A percentile compares a stretch with the other conserved stretches of the same genome.
These are phyloP conservation scores for Eimeria acervulina DNA, from an alignment of 169 alveolate genomes.

Conservation along the genomic window DNA sequence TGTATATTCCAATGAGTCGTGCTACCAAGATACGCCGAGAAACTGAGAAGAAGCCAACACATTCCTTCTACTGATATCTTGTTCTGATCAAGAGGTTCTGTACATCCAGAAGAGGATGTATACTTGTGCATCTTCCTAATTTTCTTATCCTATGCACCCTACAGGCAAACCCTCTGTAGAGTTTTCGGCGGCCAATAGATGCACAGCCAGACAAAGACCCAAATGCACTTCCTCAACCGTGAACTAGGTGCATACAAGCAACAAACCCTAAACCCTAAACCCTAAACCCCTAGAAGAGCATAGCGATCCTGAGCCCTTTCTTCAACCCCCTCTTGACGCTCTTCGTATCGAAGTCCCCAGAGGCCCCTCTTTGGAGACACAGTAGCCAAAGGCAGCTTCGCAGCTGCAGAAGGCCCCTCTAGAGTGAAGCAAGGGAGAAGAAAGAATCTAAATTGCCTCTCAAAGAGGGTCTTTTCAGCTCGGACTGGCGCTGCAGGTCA, in stretches of 20 bases:
- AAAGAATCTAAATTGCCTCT: conserved; percentile 22
- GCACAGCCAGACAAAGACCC: not conserved
- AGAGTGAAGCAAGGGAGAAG: conserved; percentile 36
- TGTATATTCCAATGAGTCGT: too few species aligned
- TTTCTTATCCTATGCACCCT: not conserved
- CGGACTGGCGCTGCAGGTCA: conserved; percentile 56
- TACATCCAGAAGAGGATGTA: not conserved
- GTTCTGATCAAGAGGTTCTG: not conserved
- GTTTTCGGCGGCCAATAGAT: too few species aligned
- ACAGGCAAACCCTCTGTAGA: not conserved
- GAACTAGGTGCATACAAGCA: not conserved
- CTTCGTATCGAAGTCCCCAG: not conserved
- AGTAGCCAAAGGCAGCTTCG: not conserved
- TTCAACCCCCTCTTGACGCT: too few species aligned
- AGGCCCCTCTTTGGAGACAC: not conserved
- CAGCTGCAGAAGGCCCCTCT: not conserved
- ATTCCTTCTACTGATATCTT: not conserved
- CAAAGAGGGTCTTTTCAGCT: not conserved
- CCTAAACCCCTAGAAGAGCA: not conserved
- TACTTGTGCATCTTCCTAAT: not conserved
- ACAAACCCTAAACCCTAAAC: not conserved
- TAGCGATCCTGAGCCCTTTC: too few species aligned
- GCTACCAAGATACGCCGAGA: not conserved
- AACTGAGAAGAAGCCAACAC: not conserved
- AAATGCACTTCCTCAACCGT: not conserved